Base-by-base conservation (phyloP, 2,329 filamentous ascomycete species). In the Exophiala mesophila region DNA sequence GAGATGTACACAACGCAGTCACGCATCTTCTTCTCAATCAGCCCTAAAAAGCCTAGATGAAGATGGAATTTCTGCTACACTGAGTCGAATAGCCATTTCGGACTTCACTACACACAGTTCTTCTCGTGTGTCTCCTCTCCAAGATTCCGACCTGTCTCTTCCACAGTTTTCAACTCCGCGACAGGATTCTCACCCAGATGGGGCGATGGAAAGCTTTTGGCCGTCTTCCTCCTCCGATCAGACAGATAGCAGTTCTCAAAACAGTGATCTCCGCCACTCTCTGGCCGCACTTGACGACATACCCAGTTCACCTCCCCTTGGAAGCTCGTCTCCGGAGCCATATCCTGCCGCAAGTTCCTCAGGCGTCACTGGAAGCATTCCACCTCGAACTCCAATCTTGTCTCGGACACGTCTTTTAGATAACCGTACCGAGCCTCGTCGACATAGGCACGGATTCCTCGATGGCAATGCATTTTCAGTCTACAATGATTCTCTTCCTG, bases 401-500 rank as follows among this genome's bases (percentile, higher is more conserved):
- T 37, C 41, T n/a, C 37, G 44, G 21, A 40, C 41, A 30, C 41
- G 43, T 34, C 16, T 12, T 18, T 7, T 13, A 9, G 26, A 31
- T 13, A 30, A 43, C n/a, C 44, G 26, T 18, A 50, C 50, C 9
- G 47, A 50, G 32, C 37, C 50, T 13, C 39, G 34, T 19, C 39
- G 20, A 15, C 43, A 36, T 12, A 17, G 43, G 30, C 43, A 44
- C 33, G 46, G 32, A 36, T 48, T 45, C 33, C 38, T 54, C 5
- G 53, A 56, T 28, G 44, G 46, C 5, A 43, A 35, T 24, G 23
- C 47, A 8, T 56, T 54, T 33, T 48, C 47, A 2, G 51, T 57
- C 17, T 57, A 54, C 30, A 52, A 54, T 30, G 53, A 57, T 36
- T 52, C 47, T 16, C 30, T 54, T 21, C 47, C 51, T 18, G 39